Conservation (phyloP, 2,329 filamentous ascomycete species). For the Aplosporella prunicola region DNA sequence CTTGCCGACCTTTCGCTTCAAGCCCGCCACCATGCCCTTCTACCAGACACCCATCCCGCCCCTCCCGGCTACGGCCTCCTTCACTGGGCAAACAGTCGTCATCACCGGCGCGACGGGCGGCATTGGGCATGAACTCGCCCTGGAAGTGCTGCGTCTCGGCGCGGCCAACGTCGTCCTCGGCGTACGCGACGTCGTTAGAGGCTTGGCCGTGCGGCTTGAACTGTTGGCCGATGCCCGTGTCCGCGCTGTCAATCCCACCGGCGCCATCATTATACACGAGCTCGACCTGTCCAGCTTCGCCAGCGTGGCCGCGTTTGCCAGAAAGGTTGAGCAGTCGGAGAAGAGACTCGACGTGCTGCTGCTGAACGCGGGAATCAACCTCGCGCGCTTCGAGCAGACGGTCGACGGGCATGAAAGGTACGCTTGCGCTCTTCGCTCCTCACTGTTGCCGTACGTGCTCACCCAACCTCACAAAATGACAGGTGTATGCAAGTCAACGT, state of each 20-base stretch:
- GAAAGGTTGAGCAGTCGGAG: neutral
- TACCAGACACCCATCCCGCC: slow-evolving; percentile 2
- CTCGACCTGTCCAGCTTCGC: slow-evolving; percentile 1
- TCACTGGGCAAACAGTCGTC: slow-evolving; percentile 3
- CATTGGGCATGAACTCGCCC: slow-evolving; percentile 1
- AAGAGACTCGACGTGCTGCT: slow-evolving; percentile 2
- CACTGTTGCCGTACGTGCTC: neutral
- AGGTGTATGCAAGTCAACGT: slow-evolving; percentile 5
- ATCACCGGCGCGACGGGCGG: slow-evolving; percentile 2
- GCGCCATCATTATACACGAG: neutral
- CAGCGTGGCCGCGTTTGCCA: slow-evolving; percentile 1
- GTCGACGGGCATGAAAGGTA: slow-evolving; percentile 4
- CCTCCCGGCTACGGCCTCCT: neutral
- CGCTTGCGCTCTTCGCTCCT: neutral
- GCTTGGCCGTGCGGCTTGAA: neutral
- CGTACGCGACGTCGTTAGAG: slow-evolving; percentile 1
- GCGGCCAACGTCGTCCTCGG: slow-evolving; percentile 4
- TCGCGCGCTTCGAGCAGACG: neutral
- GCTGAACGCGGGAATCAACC: slow-evolving; percentile 5
- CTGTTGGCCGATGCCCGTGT: slow-evolving; percentile 2
- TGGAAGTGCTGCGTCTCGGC: neutral
- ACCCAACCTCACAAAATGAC: neutral
- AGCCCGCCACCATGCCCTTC: slow-evolving; percentile 3
- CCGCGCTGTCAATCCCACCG: neutral
- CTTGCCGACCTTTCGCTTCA: no score